These are phyloP conservation scores for Protomyces inundatus DNA, from an alignment of 1,139 yeast genomes.

Conservation along the genomic window DNA sequence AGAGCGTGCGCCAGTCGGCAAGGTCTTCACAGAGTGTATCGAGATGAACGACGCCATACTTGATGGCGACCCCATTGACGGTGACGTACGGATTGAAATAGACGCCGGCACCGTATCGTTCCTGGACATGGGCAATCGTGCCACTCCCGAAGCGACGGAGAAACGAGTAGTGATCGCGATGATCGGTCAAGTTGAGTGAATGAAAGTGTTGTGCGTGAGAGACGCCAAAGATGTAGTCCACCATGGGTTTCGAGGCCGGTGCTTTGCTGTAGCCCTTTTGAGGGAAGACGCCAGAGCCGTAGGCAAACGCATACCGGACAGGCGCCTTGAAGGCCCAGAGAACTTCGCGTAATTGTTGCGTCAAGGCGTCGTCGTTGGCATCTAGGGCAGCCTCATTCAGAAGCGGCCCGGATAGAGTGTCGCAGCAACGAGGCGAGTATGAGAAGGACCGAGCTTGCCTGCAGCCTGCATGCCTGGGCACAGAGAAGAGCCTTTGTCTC, in stretches of 20 bases:
- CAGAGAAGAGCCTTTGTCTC: too few relatives aligned
- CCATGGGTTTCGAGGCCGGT: conserved; percentile 52
- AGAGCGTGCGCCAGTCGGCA: conserved; percentile 75
- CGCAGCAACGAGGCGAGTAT: too few relatives aligned
- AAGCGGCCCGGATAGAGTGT: too few relatives aligned
- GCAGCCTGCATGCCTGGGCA: too few relatives aligned
- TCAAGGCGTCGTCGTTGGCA: conserved; percentile 44
- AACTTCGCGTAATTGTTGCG: conserved; percentile 49
- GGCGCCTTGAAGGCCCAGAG: conserved; percentile 62
- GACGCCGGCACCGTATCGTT: conserved; percentile 73
- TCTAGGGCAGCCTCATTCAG: too few relatives aligned
- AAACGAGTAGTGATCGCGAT: conserved; percentile 71
- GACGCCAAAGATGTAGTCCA: conserved; percentile 84
- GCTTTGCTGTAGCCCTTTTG: conserved; percentile 46
- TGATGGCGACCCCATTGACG: conserved; percentile 56
- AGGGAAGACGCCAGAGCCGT: conserved; percentile 89
- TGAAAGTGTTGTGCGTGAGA: conserved; percentile 73
- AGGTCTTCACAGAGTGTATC: conserved; percentile 61
- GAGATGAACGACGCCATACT: conserved; percentile 78
- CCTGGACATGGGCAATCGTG: conserved; percentile 56
- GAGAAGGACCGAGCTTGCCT: too few relatives aligned
- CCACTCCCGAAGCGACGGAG: conserved; percentile 58
- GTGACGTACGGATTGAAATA: conserved; percentile 87
- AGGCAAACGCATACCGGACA: conserved; percentile 73
- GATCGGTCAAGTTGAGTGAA: conserved; percentile 56